Percentiles rank a stretch among this genome's conserved stretches.
Evolutionary conservation across 208 protist species (phyloP).

Genomic region (Leishmania amazonensis): DNA sequence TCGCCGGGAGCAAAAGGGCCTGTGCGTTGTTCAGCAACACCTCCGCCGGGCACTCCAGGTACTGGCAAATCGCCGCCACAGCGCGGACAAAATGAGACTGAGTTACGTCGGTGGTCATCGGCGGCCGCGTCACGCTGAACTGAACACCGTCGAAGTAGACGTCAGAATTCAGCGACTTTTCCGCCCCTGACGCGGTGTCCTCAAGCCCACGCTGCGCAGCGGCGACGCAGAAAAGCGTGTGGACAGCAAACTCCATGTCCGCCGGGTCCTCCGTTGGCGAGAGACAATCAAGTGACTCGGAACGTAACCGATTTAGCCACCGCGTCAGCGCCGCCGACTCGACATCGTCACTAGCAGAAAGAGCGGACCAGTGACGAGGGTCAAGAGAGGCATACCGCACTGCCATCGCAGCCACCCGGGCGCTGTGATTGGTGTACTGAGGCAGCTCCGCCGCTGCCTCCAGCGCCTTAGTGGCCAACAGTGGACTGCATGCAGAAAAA

Average conservation of each 20-base stretch:
- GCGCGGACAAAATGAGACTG: conserved; percentile 7
- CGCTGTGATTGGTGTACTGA: conserved; percentile 24
- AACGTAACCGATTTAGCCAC: conserved; percentile 23
- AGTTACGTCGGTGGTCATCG: neutral
- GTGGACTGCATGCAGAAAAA: conserved; percentile 12
- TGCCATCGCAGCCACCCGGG: conserved; percentile 14
- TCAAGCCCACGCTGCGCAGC: conserved; percentile 26
- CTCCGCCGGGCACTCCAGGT: conserved; percentile 8
- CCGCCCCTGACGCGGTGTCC: conserved; percentile 8
- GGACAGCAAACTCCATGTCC: conserved; percentile 22
- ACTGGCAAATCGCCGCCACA: neutral
- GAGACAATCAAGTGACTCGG: conserved; percentile 23
- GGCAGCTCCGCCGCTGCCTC: conserved; percentile 21
- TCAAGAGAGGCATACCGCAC: conserved; percentile 18
- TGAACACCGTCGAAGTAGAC: neutral
- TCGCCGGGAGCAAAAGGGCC: neutral
- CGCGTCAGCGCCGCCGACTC: conserved; percentile 6
- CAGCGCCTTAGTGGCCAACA: conserved; percentile 18
- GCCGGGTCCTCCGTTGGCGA: conserved; percentile 13
- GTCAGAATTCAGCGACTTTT: neutral
- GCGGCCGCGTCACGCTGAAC: neutral
- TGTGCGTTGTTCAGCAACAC: neutral
- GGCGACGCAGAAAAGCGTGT: conserved; percentile 23
- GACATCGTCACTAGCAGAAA: conserved; percentile 12
- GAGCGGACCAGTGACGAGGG: conserved; percentile 10